Percentiles rank a stretch among this genome's conserved stretches.
Evolutionary conservation across 2,329 filamentous ascomycete species (phyloP).

Genomic region (Fusarium paranaense): DNA sequence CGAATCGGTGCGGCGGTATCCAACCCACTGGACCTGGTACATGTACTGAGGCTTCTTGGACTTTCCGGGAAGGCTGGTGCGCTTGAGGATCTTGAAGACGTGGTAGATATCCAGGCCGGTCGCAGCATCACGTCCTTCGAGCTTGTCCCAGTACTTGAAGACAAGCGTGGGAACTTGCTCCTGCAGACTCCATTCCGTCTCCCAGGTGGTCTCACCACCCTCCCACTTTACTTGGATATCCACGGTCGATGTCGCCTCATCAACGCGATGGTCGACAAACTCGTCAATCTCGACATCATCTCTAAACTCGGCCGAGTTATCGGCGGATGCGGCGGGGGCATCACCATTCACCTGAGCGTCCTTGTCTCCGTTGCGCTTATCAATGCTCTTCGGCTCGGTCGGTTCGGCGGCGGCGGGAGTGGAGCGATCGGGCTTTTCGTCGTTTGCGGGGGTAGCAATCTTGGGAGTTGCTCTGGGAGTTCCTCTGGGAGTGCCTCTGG

Average conservation of each 20-base stretch:
- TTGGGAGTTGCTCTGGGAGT: constrained; percentile 13
- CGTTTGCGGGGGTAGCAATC: constrained; percentile 16
- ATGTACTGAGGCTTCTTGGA: constrained; percentile 30
- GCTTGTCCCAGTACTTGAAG: constrained; percentile 43
- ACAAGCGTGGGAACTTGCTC: constrained; percentile 41
- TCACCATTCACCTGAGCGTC: constrained; percentile 23
- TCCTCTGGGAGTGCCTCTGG: constrained; percentile 4
- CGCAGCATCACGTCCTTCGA: constrained; percentile 38
- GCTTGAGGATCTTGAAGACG: constrained; percentile 44
- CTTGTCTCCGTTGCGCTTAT: constrained; percentile 16
- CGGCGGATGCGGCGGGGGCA: background rate
- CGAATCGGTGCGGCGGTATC: constrained; percentile 38
- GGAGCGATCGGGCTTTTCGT: constrained; percentile 6
- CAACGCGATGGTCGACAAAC: constrained; percentile 37
- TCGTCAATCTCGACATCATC: constrained; percentile 40
- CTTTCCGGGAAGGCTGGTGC: constrained; percentile 23
- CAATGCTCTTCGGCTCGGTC: background rate
- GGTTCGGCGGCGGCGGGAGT: background rate
- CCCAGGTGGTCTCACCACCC: constrained; percentile 41
- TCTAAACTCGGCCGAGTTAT: constrained; percentile 12
- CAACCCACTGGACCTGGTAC: constrained; percentile 45
- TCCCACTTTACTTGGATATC: constrained; percentile 42
- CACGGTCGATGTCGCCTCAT: constrained; percentile 37
- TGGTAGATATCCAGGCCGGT: constrained; percentile 41
- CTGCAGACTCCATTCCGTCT: constrained; percentile 44